Evolutionary conservation across 1,284 basidiomycete species (phyloP), one percentile per base, ranked within the genome.

Genomic region (Wallemia ichthyophaga): DNA sequence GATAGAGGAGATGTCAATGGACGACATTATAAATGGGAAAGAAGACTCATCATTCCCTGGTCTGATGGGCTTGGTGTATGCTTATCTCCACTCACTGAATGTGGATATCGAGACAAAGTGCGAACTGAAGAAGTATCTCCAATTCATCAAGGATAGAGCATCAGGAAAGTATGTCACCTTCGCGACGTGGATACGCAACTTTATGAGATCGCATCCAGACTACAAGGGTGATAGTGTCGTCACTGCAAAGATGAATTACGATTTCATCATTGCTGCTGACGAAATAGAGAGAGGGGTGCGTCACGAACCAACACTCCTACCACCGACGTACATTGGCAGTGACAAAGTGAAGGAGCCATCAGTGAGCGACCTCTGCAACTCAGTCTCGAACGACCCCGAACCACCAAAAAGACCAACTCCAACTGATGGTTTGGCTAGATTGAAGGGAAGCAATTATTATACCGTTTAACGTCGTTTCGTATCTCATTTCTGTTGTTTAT

Each of bases 21-120:
- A 87, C 64, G 88, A 98, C 71, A 84, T 98, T 56, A 84, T 98
- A 71, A 87, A 85, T 66, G 94, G 94, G 21, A 85, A 83, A 76
- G 83, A 85, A 76, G 77, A 75, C 24, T 70, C 72, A 54, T 67
- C 71, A 21, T 95, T 88, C 75, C 85, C 85, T 0, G 94, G 94
- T 11, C 72, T 99, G 27, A 69, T 98, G 48, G 79, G 81, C 28
- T 75, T 99, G 19, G 81, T 96, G 2, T 76, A 82, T 66, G 78
- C 80, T 54, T 99, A 95, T 69, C 73, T 98, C 60, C 83, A 87
- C 63, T 85, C 85, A 7, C 72, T 96, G 61, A 87, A 95, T 63
- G 76, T 89, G 33, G 78, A 82, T 61, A 70, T 75, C 24, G 70
- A 73, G 27, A 80, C 80, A 37, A 75, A 78, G 64, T 71, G 68